Base-by-base conservation (phyloP, 1,139 yeast species). In the Spathaspora sp. region DNA sequence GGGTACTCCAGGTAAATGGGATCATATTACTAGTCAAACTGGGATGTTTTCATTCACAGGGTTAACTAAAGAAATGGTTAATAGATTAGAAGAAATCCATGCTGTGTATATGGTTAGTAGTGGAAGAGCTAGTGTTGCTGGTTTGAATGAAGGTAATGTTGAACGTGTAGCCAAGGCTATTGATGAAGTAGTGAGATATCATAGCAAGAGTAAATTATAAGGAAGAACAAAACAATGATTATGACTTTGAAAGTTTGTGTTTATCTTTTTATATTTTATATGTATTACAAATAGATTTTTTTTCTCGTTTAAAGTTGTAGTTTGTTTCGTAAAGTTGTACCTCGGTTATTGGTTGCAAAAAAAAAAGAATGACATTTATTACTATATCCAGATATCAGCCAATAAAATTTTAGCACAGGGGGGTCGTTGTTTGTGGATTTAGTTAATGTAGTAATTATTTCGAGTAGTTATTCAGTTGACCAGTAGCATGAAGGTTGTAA, bases 1-100 rank as follows among this genome's bases (percentile, higher is more conserved):
- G 53, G 78, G 80, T 11, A 89, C 98, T 42, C 93, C 95, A 44
- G 95, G 95, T 47, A 82, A 77, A 65, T 93, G 99, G 99, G 89
- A 85, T 56, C 98, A 91, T 68, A 89, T 93, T 58, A 89, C 88
- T 45, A 76, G 79, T 53, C 98, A 93, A 72, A 86, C 89, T 51
- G 99, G 99, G 57, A 93, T 93, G 99, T 93, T 93, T 68, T 89
- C 97, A 46, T 93, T 84, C 70, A 91, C 98, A 23, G 98, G 97
- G 1, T 77, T 93, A 56, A 70, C 78, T 18, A 75, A 86, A 23
- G 89, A 84, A 44, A 93, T 89, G 82, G 97, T 89, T 44, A 80
- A 79, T 48, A 78, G 88, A 55, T 78, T 91, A 51, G 96, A 89
- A 62, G 67, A 77, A 56, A 81, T 82, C 55, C 95, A 87, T 66